Conservation (phyloP, 805 yeast species). For the Metahyphopichia silvanorum region DNA sequence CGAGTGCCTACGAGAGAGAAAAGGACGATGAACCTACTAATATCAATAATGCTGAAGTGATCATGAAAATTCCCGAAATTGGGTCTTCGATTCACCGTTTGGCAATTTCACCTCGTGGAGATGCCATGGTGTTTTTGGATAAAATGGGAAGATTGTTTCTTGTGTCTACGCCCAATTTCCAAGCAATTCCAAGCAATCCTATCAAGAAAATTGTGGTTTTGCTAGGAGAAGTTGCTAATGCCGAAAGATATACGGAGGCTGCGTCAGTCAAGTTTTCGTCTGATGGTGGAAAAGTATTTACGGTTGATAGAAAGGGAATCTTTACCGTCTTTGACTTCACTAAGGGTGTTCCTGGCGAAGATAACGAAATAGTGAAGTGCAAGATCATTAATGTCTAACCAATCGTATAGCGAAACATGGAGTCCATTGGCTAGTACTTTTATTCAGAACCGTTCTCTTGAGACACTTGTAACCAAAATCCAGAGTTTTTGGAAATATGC, state of each 20-base stretch:
- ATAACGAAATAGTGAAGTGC: slow-evolving; percentile 63
- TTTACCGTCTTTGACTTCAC: slow-evolving; percentile 83
- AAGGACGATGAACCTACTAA: slow-evolving; percentile 43
- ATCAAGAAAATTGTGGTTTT: slow-evolving; percentile 52
- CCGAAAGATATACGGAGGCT: slow-evolving; percentile 68
- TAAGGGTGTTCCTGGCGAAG: slow-evolving; percentile 73
- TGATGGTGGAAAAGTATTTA: slow-evolving; percentile 76
- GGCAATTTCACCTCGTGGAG: slow-evolving; percentile 81
- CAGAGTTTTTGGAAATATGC: too few relatives aligned
- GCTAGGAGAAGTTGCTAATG: slow-evolving; percentile 76
- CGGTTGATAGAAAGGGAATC: slow-evolving; percentile 78
- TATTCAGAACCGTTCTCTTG: too few relatives aligned
- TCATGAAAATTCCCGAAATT: slow-evolving; percentile 67
- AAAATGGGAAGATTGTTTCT: slow-evolving; percentile 74
- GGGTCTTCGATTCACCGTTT: slow-evolving; percentile 76
- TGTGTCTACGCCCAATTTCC: slow-evolving; percentile 54
- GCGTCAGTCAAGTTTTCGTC: slow-evolving; percentile 74
- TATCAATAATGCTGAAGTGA: slow-evolving; percentile 27
- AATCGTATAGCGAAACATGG: background rate
- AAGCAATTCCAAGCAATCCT: slow-evolving; percentile 11
- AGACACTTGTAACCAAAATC: too few relatives aligned
- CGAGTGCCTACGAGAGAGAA: slow-evolving; percentile 4
- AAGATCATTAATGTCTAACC: slow-evolving; percentile 44
- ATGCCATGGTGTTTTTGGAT: slow-evolving; percentile 77
- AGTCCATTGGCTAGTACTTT: too few relatives aligned